Evolutionary conservation across 805 yeast genomes (phyloP).

Genomic region (Candida golubevii): DNA sequence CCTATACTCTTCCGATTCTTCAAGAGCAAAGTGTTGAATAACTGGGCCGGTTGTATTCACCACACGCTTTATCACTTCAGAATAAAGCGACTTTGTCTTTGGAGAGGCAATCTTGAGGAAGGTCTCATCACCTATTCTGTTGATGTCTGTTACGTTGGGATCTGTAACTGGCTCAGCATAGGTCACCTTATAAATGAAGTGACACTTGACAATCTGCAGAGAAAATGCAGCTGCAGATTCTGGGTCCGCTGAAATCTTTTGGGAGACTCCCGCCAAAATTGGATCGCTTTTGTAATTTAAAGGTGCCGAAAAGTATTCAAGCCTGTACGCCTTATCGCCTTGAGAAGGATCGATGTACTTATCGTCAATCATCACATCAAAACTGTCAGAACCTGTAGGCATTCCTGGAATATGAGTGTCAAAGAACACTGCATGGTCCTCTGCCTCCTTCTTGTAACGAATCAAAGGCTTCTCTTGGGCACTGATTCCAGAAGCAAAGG

Average conservation of each 20-base stretch:
- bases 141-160: constrained; percentile 47
- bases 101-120: constrained; percentile 73
- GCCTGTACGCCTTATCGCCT: constrained; percentile 49
- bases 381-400: constrained; percentile 27
- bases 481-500: constrained; percentile 55
- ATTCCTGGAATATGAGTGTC: constrained; percentile 59
- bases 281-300: constrained; percentile 46
- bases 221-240: constrained; percentile 23
- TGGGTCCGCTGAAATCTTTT: constrained; percentile 23
- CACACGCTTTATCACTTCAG: constrained; percentile 66
- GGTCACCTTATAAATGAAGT: constrained; percentile 74
- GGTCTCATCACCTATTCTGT: constrained; percentile 69
- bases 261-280: constrained; percentile 35
- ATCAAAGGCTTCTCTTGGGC: constrained; percentile 53
- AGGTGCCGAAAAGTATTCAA: constrained; percentile 75
- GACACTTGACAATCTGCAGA: constrained; percentile 57
- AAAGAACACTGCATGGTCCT: constrained; percentile 87
- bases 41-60: constrained; percentile 83
- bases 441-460: constrained; percentile 73
- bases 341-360: constrained; percentile 61
- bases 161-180: constrained; percentile 20
- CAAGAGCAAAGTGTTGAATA: constrained; percentile 78
- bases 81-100: constrained; percentile 76
- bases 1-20: constrained; percentile 78
- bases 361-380: constrained; percentile 78